Evolutionary conservation across 2,329 filamentous ascomycete species (phyloP).

Genomic region (Leptographium radiaticola): DNA sequence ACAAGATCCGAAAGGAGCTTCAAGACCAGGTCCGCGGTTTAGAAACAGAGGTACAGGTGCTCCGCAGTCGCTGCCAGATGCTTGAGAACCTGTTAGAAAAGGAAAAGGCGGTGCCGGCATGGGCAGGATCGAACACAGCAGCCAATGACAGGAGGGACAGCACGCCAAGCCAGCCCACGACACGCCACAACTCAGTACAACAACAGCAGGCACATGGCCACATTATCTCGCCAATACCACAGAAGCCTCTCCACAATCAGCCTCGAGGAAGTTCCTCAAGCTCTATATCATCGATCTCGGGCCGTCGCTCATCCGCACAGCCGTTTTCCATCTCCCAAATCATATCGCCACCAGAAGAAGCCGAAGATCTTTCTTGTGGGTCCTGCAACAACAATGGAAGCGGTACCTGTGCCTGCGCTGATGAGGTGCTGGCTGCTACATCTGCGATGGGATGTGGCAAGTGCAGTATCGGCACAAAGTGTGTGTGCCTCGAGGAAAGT

Average conservation of each 20-base stretch:
- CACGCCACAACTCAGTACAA: neutral
- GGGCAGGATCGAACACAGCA: neutral
- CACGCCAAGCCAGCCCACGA: neutral
- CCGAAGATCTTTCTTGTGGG: constrained; percentile 35
- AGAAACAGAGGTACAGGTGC: constrained; percentile 53
- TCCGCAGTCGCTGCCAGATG: constrained; percentile 46
- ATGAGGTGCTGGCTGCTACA: constrained; percentile 41
- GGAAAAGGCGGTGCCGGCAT: constrained; percentile 23
- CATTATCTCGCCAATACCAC: constrained; percentile 7
- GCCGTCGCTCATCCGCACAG: constrained; percentile 20
- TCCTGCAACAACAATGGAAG: constrained; percentile 38
- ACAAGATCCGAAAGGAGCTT: constrained; percentile 43
- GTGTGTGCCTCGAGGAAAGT: constrained; percentile 43
- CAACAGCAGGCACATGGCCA: constrained; percentile 5
- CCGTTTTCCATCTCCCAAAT: constrained; percentile 45
- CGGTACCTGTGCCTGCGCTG: constrained; percentile 44
- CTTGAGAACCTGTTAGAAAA: constrained; percentile 51
- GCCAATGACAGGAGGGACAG: constrained; percentile 7
- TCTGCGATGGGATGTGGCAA: constrained; percentile 48
- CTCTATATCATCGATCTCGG: constrained; percentile 15
- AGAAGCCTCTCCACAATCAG: constrained; percentile 7
- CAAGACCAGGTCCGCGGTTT: constrained; percentile 44
- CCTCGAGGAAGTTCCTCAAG: constrained; percentile 13
- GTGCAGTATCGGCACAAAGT: constrained; percentile 49
- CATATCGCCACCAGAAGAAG: constrained; percentile 40